A percentile compares a stretch with the other conserved stretches of the same genome.
These are phyloP conservation scores for Centaurea solstitialis DNA, from an alignment of 129 eudicot species.

Conservation along the genomic window DNA sequence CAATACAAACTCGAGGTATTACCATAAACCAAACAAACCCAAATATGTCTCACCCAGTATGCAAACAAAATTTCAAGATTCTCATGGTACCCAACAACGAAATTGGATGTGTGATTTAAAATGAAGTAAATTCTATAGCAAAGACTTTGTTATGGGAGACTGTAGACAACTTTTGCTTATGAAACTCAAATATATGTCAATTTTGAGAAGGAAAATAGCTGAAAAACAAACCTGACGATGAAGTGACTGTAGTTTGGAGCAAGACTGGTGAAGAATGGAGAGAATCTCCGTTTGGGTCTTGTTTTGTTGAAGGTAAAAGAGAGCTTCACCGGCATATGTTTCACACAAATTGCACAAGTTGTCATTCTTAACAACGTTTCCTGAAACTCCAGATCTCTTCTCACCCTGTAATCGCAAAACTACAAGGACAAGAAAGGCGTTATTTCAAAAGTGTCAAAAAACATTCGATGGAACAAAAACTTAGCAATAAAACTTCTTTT, in stretches of 20 bases:
- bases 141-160: neutral
- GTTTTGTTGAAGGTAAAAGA: constrained; percentile 60
- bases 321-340: constrained; percentile 68
- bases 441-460: neutral
- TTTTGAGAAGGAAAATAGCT: neutral
- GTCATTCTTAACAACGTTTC: constrained; percentile 44
- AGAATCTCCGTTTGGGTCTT: constrained; percentile 84
- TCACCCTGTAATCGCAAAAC: constrained; percentile 39
- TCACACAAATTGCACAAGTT: constrained; percentile 75
- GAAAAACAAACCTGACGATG: constrained; percentile 54
- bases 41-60: too few species aligned
- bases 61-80: too few species aligned
- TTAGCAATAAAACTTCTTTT: neutral
- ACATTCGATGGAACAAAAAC: neutral
- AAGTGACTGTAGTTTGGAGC: constrained; percentile 58
- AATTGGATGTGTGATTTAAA: neutral
- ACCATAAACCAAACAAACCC: too few species aligned
- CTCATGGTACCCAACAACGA: neutral
- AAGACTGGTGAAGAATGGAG: constrained; percentile 65
- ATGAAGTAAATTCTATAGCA: neutral
- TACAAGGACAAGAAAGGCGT: constrained; percentile 17
- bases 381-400: constrained; percentile 24
- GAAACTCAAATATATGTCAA: neutral
- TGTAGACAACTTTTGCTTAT: neutral
- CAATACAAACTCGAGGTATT: neutral